A percentile compares a stretch with the other conserved stretches of the same genome.
These are phyloP conservation scores for Xylariaceae sp. DNA, from an alignment of 2,329 filamentous ascomycete genomes.

Conservation along the genomic window DNA sequence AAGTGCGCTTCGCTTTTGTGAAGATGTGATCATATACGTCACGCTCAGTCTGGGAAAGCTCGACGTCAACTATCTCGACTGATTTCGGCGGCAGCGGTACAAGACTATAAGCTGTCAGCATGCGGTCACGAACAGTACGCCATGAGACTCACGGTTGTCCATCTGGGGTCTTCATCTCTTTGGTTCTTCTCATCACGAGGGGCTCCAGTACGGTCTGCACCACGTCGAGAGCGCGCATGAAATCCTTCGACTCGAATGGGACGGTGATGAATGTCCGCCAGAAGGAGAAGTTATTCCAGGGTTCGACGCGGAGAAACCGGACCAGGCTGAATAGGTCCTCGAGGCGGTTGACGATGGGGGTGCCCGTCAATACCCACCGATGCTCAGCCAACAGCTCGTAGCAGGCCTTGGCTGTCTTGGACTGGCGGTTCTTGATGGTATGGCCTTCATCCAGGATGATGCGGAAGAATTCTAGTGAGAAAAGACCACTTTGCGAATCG, in stretches of 20 bases:
- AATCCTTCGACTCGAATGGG: conserved; percentile 93
- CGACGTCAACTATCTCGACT: conserved; percentile 79
- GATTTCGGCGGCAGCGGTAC: conserved; percentile 76
- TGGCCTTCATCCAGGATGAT: conserved; percentile 95
- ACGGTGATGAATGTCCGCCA: conserved; percentile 99
- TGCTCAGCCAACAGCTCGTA: conserved; percentile 82
- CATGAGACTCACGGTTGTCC: conserved; percentile 42
- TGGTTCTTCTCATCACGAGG: conserved; percentile 88
- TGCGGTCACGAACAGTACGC: not conserved
- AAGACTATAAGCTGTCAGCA: conserved; percentile 33
- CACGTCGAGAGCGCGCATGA: conserved; percentile 86
- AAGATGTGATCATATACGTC: conserved; percentile 93
- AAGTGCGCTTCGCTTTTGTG: conserved; percentile 71
- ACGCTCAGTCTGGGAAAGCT: conserved; percentile 75
- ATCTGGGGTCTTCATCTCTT: conserved; percentile 94
- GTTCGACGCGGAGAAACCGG: conserved; percentile 86
- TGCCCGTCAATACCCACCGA: conserved; percentile 90
- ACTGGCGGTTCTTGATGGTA: conserved; percentile 80
- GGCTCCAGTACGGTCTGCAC: conserved; percentile 96
- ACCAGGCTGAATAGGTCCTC: conserved; percentile 93
- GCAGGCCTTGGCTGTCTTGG: conserved; percentile 91
- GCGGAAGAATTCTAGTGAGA: conserved; percentile 89
- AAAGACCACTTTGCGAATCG: conserved; percentile 64
- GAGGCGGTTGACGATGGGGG: conserved; percentile 90
- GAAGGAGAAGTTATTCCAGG: conserved; percentile 98